Evolutionary conservation across 805 yeast genomes (phyloP), one percentile per base, ranked within the genome.

Genomic region (Priceomyces carsonii): DNA sequence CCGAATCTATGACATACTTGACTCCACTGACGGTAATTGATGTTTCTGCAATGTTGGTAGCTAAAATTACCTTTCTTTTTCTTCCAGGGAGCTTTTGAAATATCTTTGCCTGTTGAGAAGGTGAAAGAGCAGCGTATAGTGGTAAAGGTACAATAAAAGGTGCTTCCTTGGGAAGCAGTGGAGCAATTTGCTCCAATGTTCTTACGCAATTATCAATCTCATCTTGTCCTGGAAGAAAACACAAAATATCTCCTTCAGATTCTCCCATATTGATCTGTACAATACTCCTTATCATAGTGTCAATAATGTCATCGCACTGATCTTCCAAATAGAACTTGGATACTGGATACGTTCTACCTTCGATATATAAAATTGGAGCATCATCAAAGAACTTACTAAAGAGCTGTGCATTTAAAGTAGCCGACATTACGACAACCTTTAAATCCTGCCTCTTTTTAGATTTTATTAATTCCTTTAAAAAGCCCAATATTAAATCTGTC

Each of bases 31-130:
- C 93, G 3, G 99, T 93, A 42, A 93, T 81, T 19, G 99, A 93
- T 0, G 99, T 93, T 66, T 93, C 99, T 0, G 99, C 99, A 48
- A 93, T 89, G 56, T 93, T 93, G 1, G 99, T 93, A 6, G 98
- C 88, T 39, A 93, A 63, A 18, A 93, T 85, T 26, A 93, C 82
- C 56, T 93, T 93, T 45, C 99, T 75, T 51, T 77, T 77, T 49
- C 81, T 71, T n/a, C 73, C 62, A 20, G 80, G 75, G 1, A 84
- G 61, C 15, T 79, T 76, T 14, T 74, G 69, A 48, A 93, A 93
- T n/a, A 89, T 91, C 44, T 74, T 71, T 52, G 82, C 77, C 56
- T 93, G 99, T 44, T 82, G 83, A 3, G 71, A 69, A 10, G 96
- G 95, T 1, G 97, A 85, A 33, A 93, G 72, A 0, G 98, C 95